Base-by-base conservation (phyloP, 2,329 filamentous ascomycete genomes). In the Ceratocystis cacaofunesta region DNA sequence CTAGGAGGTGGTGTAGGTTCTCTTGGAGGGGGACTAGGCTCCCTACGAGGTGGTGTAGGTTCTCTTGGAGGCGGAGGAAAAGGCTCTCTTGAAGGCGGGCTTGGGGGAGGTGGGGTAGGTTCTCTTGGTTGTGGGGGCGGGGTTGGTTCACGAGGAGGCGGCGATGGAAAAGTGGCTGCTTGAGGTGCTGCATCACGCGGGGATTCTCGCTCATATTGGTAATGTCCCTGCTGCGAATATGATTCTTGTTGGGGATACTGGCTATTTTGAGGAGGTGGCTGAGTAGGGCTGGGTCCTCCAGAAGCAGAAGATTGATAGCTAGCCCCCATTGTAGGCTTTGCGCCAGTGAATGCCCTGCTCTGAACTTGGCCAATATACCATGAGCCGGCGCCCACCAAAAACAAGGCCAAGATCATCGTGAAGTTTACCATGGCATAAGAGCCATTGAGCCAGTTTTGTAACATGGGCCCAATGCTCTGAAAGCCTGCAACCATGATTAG, bases 341-440 rank as follows among this genome's bases (percentile, higher is more conserved):
- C 19, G n/a, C 60, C 61, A 43, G 62, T 61, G 68, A 69, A 58
- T 32, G 44, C 58, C 10, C 73, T 73, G 19, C 72, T 72, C 63
- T 78, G 76, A 6, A 74, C 75, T 36, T 76, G 71, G 12, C 76
- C 75, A 65, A 75, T 69, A 1, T 86, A 84, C 90, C 91, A 96
- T 2, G 88, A 89, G 7, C 84, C 86, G 32, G 94, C 76, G 4
- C 86, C 90, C 30, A 95, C 86, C 5, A 83, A 84, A 15, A 90
- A 74, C 30, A 91, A 79, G 36, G 96, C 77, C 68, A 94, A 75
- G 41, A 87, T 75, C 72, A 95, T 85, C 5, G 87, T 88, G 70
- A 86, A 81, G 61, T 87, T 88, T 3, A 88, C 88, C 68, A 88
- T 82, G 46, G 85, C 84, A 69, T 88, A 80, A 61, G 90, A 85